Percentiles rank a stretch among this genome's conserved stretches.
These are phyloP conservation scores for Phoma herbarum DNA, from an alignment of 2,329 filamentous ascomycete genomes.

Conservation along the genomic window DNA sequence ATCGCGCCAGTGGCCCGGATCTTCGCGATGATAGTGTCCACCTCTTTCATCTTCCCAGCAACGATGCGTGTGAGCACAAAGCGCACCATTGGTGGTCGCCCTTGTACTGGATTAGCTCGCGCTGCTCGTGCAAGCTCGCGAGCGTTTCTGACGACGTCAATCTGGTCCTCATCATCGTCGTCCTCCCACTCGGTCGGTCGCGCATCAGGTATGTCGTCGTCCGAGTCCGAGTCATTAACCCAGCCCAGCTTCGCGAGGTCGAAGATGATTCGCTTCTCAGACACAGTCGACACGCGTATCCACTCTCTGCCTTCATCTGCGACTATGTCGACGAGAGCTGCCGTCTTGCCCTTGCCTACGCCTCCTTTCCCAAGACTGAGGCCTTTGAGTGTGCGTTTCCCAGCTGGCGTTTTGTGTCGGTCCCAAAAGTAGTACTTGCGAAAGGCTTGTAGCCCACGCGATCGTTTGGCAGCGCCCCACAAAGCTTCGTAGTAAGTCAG, in stretches of 20 bases:
- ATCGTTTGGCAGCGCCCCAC: conserved; percentile 69
- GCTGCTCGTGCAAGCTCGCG: conserved; percentile 67
- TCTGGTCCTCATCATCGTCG: conserved; percentile 61
- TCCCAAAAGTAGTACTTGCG: conserved; percentile 51
- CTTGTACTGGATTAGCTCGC: conserved; percentile 64
- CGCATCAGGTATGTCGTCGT: conserved; percentile 51
- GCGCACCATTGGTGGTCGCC: conserved; percentile 66
- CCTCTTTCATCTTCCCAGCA: conserved; percentile 59
- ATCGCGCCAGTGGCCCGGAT: conserved; percentile 62
- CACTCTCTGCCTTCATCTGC: conserved; percentile 69
- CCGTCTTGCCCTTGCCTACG: conserved; percentile 56
- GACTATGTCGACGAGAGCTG: conserved; percentile 70
- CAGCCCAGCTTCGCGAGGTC: conserved; percentile 75
- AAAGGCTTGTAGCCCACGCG: conserved; percentile 65
- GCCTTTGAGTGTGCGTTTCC: conserved; percentile 37
- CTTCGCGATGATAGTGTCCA: conserved; percentile 65
- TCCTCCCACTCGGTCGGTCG: conserved; percentile 46
- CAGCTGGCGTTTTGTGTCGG: conserved; percentile 27
- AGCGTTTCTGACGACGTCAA: conserved; percentile 69
- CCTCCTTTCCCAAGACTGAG: conserved; percentile 42
- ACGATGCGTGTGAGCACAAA: conserved; percentile 69
- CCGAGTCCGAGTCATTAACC: conserved; percentile 57
- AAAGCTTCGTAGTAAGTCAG: conserved; percentile 70
- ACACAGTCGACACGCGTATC: conserved; percentile 74
- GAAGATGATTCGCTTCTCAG: conserved; percentile 69